Conservation (phyloP, 495 filamentous ascomycete species). For the Evansstolkia leycettana region DNA sequence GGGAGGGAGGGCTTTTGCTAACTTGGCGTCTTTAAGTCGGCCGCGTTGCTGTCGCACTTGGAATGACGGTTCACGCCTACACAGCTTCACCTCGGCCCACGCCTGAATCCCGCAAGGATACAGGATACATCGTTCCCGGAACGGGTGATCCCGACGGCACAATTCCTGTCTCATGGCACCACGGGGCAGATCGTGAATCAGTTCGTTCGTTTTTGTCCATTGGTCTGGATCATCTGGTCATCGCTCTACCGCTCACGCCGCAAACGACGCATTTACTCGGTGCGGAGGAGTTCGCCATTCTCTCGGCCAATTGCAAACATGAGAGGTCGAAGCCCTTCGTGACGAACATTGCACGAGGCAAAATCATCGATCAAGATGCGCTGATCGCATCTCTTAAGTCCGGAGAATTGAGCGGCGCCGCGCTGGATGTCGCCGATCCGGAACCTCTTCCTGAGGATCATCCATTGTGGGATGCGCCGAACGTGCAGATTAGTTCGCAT, state of each 20-base stretch:
- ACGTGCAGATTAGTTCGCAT: conserved; percentile 72
- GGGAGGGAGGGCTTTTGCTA: no score
- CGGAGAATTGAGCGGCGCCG: conserved; percentile 51
- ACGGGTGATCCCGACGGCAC: conserved; percentile 67
- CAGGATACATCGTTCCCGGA: conserved; percentile 57
- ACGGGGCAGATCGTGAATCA: conserved; percentile 45
- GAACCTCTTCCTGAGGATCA: conserved; percentile 64
- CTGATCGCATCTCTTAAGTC: conserved; percentile 42
- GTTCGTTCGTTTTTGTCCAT: conserved; percentile 54
- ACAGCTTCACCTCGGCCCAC: conserved; percentile 51
- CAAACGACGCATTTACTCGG: conserved; percentile 52
- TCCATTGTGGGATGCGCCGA: conserved; percentile 60
- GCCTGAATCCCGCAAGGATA: conserved; percentile 45
- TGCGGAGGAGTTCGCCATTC: conserved; percentile 51
- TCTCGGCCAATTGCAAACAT: conserved; percentile 33
- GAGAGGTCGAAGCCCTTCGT: conserved; percentile 33
- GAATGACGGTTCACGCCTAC: conserved; percentile 74
- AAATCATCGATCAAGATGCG: conserved; percentile 56
- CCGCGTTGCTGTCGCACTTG: conserved; percentile 55
- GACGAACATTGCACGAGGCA: conserved; percentile 64
- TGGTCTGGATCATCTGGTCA: conserved; percentile 64
- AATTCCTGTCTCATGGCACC: conserved; percentile 62
- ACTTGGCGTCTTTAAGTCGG: conserved; percentile 29
- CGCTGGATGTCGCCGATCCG: conserved; percentile 75
- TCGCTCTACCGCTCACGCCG: conserved; percentile 61